Evolutionary conservation across 2,329 filamentous ascomycete genomes (phyloP), one percentile per base, ranked within the genome.

Genomic region (Cladophialophora bantiana): DNA sequence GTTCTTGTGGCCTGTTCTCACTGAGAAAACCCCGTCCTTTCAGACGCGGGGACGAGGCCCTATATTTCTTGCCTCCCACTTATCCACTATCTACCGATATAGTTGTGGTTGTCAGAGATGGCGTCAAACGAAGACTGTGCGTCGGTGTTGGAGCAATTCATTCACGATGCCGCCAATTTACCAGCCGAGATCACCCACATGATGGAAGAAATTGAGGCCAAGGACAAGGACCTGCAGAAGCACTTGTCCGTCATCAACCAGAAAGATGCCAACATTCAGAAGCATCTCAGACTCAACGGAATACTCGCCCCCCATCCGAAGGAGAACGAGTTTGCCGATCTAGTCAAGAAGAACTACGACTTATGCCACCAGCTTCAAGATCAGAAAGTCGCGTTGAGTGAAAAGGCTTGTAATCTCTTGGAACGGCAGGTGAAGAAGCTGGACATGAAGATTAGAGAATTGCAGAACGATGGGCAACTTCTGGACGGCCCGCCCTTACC

Each of bases 161-260:
- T 88, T 31, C 87, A 90, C 73, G 87, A 90, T 82, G 86, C 84
- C 53, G 81, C 82, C 20, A 89, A 89, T 69, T 77, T 89, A 15
- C 87, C 88, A 0, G 86, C 86, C 1, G 88, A 90, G 73, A 86
- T 90, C 56, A 85, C 83, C 9, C 88, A 89, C 78, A 78, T 90
- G 64, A 86, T 89, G 76, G 88, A 90, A 73, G 88, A 90, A 73
- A 88, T 89, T 52, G 83, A 88, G 71, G 87, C 87, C 67, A 90
- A 90, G 73, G 87, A 90, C 71, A 82, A 83, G 64, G 81, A 83
- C 57, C 86, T 89, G 62, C 82, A 85, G 69, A 85, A 88, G 64
- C 84, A 83, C 72, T 81, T 83, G 53, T 77, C 81, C n/a, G 80
- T 81, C 13, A 88, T 89, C 74, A 82, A 82, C 67, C 83, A 83